phyloP scores from a whole-genome alignment of 192 early-diverging fungal species.

The Coemansia sp. region DNA sequence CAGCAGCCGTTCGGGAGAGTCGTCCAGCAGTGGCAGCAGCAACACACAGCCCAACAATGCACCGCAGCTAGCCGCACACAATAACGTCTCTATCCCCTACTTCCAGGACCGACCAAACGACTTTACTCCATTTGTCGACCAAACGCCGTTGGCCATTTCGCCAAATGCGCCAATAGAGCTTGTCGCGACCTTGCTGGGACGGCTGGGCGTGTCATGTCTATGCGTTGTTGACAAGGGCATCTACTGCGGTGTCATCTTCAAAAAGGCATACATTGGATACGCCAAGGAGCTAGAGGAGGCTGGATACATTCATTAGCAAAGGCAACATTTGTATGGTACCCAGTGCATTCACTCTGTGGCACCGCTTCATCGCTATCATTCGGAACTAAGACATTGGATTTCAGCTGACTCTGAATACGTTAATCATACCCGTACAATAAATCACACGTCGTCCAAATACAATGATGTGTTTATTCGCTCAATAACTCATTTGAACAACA shows the following conservation, averaged over 20 bases:
- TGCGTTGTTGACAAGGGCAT: conserved; percentile 75
- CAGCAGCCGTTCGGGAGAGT: conserved; percentile 17
- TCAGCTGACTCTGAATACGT: too few relatives aligned
- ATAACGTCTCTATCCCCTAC: conserved; percentile 23
- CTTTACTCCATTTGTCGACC: conserved; percentile 51
- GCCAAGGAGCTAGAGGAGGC: conserved; percentile 68
- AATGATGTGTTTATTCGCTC: too few relatives aligned
- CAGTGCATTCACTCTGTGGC: too few relatives aligned
- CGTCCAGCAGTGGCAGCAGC: conserved; percentile 10
- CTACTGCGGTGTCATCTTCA: conserved; percentile 81
- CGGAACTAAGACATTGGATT: too few relatives aligned
- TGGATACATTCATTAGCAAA: conserved; percentile 33
- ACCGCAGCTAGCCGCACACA: conserved; percentile 2
- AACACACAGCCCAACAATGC: background rate
- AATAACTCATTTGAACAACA: too few relatives aligned
- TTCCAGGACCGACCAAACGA: conserved; percentile 46
- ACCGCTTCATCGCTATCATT: too few relatives aligned
- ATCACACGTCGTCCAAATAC: too few relatives aligned
- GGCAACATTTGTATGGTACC: too few relatives aligned
- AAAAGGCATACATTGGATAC: conserved; percentile 77
- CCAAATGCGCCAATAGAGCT: conserved; percentile 78
- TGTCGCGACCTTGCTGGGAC: conserved; percentile 79
- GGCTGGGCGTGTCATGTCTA: conserved; percentile 77
- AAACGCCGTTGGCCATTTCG: conserved; percentile 77
- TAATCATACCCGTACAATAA: too few relatives aligned